Conservation (phyloP, 495 filamentous ascomycete species). For the Aspergillus baeticus region DNA sequence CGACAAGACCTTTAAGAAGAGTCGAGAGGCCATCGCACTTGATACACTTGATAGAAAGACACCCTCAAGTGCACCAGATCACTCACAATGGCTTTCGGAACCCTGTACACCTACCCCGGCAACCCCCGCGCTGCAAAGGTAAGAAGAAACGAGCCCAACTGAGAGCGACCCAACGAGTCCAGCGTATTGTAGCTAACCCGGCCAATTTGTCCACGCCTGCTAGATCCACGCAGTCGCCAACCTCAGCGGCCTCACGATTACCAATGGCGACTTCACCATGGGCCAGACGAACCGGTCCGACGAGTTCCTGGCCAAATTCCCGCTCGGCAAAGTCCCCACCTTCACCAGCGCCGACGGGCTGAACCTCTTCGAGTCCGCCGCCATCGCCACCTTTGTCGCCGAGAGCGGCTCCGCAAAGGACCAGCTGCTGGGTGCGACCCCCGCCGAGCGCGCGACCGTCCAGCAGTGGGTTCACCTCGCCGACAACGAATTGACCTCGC, state of each 20-base stretch:
- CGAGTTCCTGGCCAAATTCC: constrained; percentile 60
- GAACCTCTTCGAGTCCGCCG: constrained; percentile 49
- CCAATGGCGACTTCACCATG: constrained; percentile 40
- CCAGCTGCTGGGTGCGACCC: constrained; percentile 50
- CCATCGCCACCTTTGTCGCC: constrained; percentile 56
- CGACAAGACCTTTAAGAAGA: too few relatives aligned
- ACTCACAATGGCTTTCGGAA: constrained; percentile 52
- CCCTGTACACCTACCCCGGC: constrained; percentile 43
- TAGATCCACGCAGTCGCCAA: constrained; percentile 53
- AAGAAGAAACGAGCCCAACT: constrained; percentile 2
- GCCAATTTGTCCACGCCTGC: not conserved
- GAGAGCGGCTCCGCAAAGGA: constrained; percentile 48
- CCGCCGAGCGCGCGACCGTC: constrained; percentile 47
- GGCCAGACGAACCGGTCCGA: constrained; percentile 47
- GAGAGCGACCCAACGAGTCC: not conserved
- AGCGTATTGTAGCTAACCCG: not conserved
- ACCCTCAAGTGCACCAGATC: too few relatives aligned
- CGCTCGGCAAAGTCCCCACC: constrained; percentile 58
- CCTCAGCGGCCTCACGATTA: constrained; percentile 49
- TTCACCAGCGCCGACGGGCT: constrained; percentile 55
- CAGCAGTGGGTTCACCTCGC: constrained; percentile 50
- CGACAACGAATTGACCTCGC: constrained; percentile 42
- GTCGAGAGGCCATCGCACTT: too few relatives aligned
- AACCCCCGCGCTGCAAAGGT: constrained; percentile 54
- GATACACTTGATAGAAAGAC: too few relatives aligned